These are phyloP conservation scores for Podospora sp. DNA, from an alignment of 495 filamentous ascomycete species.

Conservation along the genomic window DNA sequence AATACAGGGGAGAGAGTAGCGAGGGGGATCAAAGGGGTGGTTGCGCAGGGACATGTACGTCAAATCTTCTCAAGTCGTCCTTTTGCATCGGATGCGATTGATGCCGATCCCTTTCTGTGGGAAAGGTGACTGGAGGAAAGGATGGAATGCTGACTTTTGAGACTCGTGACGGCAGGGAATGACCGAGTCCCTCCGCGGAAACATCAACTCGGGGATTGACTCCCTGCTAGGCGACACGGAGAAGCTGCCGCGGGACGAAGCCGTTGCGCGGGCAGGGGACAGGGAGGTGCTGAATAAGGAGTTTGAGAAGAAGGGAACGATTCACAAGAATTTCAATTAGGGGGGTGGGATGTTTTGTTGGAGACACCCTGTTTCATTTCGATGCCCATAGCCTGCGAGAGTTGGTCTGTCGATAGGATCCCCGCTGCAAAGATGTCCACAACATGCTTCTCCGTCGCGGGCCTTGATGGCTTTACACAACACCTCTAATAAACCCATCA, in stretches of 20 bases:
- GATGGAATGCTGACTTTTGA: neutral
- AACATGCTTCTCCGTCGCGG: no score
- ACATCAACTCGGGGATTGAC: constrained; percentile 15
- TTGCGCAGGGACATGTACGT: constrained; percentile 11
- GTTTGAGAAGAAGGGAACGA: constrained; percentile 20
- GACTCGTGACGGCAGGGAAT: neutral
- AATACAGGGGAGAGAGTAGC: constrained; percentile 9
- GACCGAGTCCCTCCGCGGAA: constrained; percentile 13
- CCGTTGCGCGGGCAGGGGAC: constrained; percentile 3
- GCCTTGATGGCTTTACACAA: no score
- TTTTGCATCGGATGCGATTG: no score
- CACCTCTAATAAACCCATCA: no score
- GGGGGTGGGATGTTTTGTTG: neutral
- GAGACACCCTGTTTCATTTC: no score
- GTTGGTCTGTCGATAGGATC: no score
- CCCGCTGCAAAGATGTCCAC: no score
- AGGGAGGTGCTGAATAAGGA: constrained; percentile 17
- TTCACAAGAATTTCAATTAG: constrained; percentile 9
- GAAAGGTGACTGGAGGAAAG: no score
- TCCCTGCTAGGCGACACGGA: constrained; percentile 4
- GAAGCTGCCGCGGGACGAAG: constrained; percentile 11
- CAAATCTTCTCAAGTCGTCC: neutral
- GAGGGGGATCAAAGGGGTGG: neutral
- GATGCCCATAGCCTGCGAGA: no score
- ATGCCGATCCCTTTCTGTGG: no score